Evolutionary conservation across 345 rosid genomes (phyloP).

Genomic region (Brassica rapa): DNA sequence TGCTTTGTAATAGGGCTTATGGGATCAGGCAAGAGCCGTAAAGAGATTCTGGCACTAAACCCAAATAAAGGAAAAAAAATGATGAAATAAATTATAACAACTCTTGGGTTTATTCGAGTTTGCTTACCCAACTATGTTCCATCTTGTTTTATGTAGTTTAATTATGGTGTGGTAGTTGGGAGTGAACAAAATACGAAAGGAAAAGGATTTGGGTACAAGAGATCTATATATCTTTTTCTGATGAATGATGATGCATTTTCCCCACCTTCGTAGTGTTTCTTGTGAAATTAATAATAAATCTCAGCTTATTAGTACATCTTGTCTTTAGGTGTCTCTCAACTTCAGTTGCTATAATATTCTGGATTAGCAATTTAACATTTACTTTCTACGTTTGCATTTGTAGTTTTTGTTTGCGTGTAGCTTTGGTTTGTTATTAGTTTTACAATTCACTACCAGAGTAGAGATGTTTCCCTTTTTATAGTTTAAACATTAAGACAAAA

Average conservation of each 20-base stretch:
- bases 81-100: slow-evolving; percentile 14
- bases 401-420: slow-evolving; percentile 5
- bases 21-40: slow-evolving; percentile 38
- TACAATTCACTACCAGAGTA: not conserved
- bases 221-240: slow-evolving; percentile 19
- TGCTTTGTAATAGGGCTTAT: slow-evolving; percentile 29
- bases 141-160: slow-evolving; percentile 33
- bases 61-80: not conserved
- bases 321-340: not conserved
- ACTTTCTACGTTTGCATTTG: not conserved
- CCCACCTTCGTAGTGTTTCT: slow-evolving; percentile 35
- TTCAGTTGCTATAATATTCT: not conserved
- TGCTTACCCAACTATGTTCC: slow-evolving; percentile 39
- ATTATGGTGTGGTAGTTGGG: slow-evolving; percentile 43
- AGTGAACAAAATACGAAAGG: not conserved
- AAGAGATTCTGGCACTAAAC: slow-evolving; percentile 26
- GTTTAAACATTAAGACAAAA: slow-evolving; percentile 9
- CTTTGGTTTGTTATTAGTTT: not conserved
- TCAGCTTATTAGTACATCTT: not conserved
- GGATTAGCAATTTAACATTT: not conserved
- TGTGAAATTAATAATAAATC: slow-evolving; percentile 1
- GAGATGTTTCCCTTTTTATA: not conserved
- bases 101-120: slow-evolving; percentile 26
- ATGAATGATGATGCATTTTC: slow-evolving; percentile 40
- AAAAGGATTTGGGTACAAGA: slow-evolving; percentile 18